phyloP scores from a whole-genome alignment of 331 rosid genomes.

The Erythrophleum ivorense region DNA sequence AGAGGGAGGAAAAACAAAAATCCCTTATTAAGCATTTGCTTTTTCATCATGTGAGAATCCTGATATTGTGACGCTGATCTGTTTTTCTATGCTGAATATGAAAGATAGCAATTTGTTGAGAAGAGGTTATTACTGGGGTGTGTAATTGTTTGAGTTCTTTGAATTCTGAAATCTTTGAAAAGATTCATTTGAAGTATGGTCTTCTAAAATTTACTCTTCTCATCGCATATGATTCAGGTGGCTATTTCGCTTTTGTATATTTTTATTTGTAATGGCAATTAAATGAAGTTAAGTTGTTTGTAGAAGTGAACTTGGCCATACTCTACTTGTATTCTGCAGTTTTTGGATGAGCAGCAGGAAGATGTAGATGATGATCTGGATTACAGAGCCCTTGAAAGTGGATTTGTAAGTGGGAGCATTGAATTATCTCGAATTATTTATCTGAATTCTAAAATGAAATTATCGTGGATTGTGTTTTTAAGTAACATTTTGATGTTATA shows the following conservation, averaged over 20 bases:
- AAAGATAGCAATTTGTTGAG: not conserved
- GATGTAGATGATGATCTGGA: slow-evolving; percentile 75
- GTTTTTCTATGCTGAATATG: slow-evolving; percentile 18
- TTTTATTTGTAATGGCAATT: slow-evolving; percentile 17
- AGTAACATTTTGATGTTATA: not conserved
- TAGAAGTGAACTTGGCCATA: slow-evolving; percentile 42
- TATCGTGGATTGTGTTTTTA: not conserved
- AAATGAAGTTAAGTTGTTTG: slow-evolving; percentile 20
- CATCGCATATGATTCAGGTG: not conserved
- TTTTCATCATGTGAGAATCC: slow-evolving; percentile 9
- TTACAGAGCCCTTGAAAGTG: slow-evolving; percentile 89
- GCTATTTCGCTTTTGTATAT: slow-evolving; percentile 6
- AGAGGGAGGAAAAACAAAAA: not conserved
- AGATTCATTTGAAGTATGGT: slow-evolving; percentile 15
- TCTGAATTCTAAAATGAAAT: not conserved
- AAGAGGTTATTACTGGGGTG: not conserved
- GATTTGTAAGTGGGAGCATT: slow-evolving; percentile 74
- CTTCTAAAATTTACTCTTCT: not conserved
- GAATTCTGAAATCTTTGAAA: not conserved
- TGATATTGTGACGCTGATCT: slow-evolving; percentile 21
- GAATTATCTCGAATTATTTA: not conserved
- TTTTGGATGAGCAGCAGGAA: slow-evolving; percentile 78
- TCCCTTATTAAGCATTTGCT: slow-evolving; percentile 16
- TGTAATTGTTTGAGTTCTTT: slow-evolving; percentile 22
- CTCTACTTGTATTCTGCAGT: slow-evolving; percentile 59